These are phyloP conservation scores for Backusella circina DNA, from an alignment of 192 early-diverging fungal genomes.

Conservation along the genomic window DNA sequence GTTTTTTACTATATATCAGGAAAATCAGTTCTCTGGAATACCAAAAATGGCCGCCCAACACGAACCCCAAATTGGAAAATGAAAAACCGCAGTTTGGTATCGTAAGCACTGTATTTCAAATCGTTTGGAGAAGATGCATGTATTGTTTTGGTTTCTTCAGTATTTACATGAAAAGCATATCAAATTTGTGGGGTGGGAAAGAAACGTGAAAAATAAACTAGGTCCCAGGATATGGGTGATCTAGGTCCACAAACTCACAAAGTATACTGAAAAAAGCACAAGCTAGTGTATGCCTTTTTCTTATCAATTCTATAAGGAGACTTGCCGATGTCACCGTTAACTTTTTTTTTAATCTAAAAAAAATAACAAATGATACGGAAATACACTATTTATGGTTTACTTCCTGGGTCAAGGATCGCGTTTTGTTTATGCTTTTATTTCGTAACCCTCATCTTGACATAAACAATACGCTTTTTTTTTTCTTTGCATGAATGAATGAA, in stretches of 20 bases:
- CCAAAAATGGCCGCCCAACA: constrained; percentile 39
- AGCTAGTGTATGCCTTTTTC: not conserved
- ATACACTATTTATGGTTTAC: not conserved
- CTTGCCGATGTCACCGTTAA: not conserved
- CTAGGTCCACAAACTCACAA: constrained; percentile 75
- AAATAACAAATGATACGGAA: not conserved
- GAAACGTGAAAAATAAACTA: constrained; percentile 71
- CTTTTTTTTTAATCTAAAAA: not conserved
- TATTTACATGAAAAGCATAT: constrained; percentile 7
- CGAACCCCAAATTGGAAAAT: not conserved
- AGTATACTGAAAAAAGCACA: constrained; percentile 27
- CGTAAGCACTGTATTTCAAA: constrained; percentile 25
- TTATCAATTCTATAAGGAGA: constrained; percentile 2
- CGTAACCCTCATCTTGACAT: not conserved
- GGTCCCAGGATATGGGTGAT: constrained; percentile 78
- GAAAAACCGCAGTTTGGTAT: no score
- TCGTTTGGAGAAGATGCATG: not conserved
- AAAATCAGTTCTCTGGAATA: constrained; percentile 53
- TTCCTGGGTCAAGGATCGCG: not conserved
- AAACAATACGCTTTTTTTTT: not conserved
- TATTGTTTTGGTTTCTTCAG: not conserved
- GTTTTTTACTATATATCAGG: no score
- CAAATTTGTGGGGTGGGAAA: constrained; percentile 91
- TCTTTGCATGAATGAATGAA: not conserved
- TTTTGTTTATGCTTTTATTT: not conserved